Evolutionary conservation across 805 yeast species (phyloP).

Genomic region (Nadsonia fulvescens): DNA sequence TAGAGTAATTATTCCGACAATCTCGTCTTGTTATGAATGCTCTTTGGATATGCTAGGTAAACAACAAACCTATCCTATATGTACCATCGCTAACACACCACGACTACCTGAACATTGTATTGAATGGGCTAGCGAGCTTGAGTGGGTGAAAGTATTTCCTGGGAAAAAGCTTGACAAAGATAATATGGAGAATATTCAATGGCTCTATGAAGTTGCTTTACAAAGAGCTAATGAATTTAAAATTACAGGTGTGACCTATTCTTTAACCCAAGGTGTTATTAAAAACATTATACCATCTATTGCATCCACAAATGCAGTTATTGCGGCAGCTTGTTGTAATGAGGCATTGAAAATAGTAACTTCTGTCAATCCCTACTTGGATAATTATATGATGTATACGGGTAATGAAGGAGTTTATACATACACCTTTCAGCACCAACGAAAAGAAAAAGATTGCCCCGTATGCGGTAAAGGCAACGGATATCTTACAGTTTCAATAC

Average conservation of each 20-base stretch:
- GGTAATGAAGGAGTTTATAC: slow-evolving; percentile 70
- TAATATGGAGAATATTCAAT: slow-evolving; percentile 40
- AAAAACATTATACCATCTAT: slow-evolving; percentile 87
- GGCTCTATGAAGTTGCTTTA: slow-evolving; percentile 38
- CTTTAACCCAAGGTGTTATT: slow-evolving; percentile 68
- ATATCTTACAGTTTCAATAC: no score
- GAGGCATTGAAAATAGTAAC: slow-evolving; percentile 71
- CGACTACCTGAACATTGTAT: slow-evolving; percentile 86
- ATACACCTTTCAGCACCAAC: slow-evolving; percentile 48
- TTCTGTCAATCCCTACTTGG: slow-evolving; percentile 43
- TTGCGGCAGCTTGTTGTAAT: slow-evolving; percentile 77
- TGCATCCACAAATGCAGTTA: slow-evolving; percentile 82
- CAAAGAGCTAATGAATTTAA: slow-evolving; percentile 44
- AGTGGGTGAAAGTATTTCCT: slow-evolving; percentile 40
- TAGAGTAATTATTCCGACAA: slow-evolving; percentile 67
- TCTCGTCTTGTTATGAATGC: slow-evolving; percentile 87
- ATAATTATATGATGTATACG: slow-evolving; percentile 72
- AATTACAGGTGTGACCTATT: slow-evolving; percentile 53
- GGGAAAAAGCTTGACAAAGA: slow-evolving; percentile 27
- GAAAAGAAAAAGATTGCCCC: slow-evolving; percentile 44
- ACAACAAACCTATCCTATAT: slow-evolving; percentile 61
- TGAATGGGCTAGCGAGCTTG: slow-evolving; percentile 68
- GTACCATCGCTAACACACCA: slow-evolving; percentile 92
- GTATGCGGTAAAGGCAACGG: no score
- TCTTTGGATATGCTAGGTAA: slow-evolving; percentile 50